Evolutionary conservation across 345 rosid genomes (phyloP), one percentile per base, ranked within the genome.

Genomic region (Linum trigynum): DNA sequence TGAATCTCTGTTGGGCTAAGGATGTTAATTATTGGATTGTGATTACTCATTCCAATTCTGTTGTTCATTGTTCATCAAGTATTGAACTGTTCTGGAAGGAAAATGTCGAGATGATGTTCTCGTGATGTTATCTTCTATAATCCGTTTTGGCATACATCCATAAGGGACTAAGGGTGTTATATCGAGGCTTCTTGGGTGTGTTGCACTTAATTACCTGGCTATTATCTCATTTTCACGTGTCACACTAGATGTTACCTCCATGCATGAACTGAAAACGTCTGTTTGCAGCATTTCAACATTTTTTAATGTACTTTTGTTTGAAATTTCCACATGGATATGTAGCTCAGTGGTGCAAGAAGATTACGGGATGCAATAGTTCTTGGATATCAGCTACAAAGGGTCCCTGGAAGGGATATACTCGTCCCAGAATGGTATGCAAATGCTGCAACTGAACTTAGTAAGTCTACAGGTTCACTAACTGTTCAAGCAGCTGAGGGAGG

Each of bases 281-380:
- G 53, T 48, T 48, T 48, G 2, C 53, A 9, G 14, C 53, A 48
- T 48, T 48, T 48, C 53, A 5, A 8, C 15, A 48, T 23, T 23
- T 23, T 23, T 23, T 23, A 7, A 6, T 48, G 53, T 5, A 6
- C 53, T 48, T 48, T 15, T 48, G 0, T 23, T 23, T 23, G 32
- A 23, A 5, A 0, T 48, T 48, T 48, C 53, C 14, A 3, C 14
- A 7, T 9, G 14, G 53, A 48, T 7, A 48, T 48, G 67, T 73
- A 94, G 99, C 72, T 90, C 48, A 90, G 99, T 79, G 99, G 99
- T 14, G 97, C 92, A 71, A 84, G 99, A 83, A 88, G 99, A 82
- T 72, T 94, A 78, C 95, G 99, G 56, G 99, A 94, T 78, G 99
- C 99, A 0, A 94, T 94, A 64, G 69, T 94, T 77, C 91, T 94